Conservation (phyloP, 2,329 filamentous ascomycete species). For the Metarhizium robertsii region DNA sequence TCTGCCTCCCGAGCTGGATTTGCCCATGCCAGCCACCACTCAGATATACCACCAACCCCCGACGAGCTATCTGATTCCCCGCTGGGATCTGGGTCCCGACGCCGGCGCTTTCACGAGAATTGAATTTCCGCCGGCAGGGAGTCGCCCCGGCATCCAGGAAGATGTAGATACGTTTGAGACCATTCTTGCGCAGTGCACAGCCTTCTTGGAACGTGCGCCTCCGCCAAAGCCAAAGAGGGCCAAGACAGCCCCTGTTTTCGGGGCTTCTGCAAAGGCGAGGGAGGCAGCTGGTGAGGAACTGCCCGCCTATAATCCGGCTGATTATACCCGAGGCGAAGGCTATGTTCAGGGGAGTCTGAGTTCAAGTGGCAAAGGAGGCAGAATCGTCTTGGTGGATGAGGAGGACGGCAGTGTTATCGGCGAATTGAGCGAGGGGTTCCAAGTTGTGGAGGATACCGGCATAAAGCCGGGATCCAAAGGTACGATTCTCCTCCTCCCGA, state of each 20-base stretch:
- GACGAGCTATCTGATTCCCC: slow-evolving; percentile 83
- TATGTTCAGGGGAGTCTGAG: slow-evolving; percentile 59
- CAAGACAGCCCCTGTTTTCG: slow-evolving; percentile 14
- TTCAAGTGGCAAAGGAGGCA: slow-evolving; percentile 46
- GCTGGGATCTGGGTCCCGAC: slow-evolving; percentile 86
- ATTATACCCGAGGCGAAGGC: slow-evolving; percentile 70
- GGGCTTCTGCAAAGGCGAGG: slow-evolving; percentile 29
- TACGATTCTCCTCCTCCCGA: slow-evolving; percentile 25
- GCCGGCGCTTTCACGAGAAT: slow-evolving; percentile 87
- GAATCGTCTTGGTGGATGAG: slow-evolving; percentile 90
- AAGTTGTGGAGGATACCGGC: slow-evolving; percentile 66
- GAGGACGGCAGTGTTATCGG: slow-evolving; percentile 94
- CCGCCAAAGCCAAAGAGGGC: slow-evolving; percentile 38
- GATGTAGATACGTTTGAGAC: slow-evolving; percentile 96
- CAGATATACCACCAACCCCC: slow-evolving; percentile 97
- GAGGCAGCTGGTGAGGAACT: slow-evolving; percentile 33
- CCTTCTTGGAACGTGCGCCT: slow-evolving; percentile 78
- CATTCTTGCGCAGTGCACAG: slow-evolving; percentile 93
- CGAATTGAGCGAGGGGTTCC: slow-evolving; percentile 74
- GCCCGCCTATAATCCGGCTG: slow-evolving; percentile 69
- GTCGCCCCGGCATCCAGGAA: slow-evolving; percentile 69
- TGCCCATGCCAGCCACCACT: slow-evolving; percentile 87
- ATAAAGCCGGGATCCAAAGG: slow-evolving; percentile 87
- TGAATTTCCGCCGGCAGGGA: slow-evolving; percentile 72
- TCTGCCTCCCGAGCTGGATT: slow-evolving; percentile 85